Conservation (phyloP, 2,329 filamentous ascomycete species). For the Diaporthe longicolla region DNA sequence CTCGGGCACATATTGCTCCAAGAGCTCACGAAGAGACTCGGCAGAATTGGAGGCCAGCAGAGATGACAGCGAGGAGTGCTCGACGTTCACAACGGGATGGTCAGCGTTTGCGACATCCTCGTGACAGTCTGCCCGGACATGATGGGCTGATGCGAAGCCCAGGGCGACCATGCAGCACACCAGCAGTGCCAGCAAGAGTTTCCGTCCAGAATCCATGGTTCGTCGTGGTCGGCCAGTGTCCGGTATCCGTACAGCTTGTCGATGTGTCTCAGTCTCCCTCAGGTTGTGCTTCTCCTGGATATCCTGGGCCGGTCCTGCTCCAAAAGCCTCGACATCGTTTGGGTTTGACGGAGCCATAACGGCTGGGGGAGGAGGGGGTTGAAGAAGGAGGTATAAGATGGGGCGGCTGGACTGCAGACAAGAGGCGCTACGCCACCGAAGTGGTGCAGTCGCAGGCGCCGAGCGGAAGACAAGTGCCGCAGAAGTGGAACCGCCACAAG, state of each 20-base stretch:
- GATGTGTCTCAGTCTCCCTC: constrained; percentile 41
- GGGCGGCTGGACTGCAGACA: constrained; percentile 26
- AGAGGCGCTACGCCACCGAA: constrained; percentile 23
- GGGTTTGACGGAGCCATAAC: constrained; percentile 30
- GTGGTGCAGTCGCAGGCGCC: constrained; percentile 26
- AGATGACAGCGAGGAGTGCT: constrained; percentile 44
- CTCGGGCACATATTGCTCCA: constrained; percentile 73
- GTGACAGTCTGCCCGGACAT: constrained; percentile 28
- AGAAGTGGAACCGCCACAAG: constrained; percentile 38
- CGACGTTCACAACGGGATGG: constrained; percentile 16
- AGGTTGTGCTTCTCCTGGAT: constrained; percentile 43
- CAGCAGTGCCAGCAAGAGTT: constrained; percentile 44
- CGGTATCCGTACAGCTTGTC: constrained; percentile 36
- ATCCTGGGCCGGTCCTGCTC: constrained; percentile 34
- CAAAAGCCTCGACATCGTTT: constrained; percentile 41
- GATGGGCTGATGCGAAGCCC: constrained; percentile 45
- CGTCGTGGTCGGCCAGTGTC: constrained; percentile 34
- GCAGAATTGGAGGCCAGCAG: constrained; percentile 69
- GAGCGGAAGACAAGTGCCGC: constrained; percentile 38
- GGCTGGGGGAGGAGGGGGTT: constrained; percentile 15
- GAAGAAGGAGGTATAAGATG: constrained; percentile 18
- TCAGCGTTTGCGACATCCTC: constrained; percentile 26
- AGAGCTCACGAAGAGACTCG: constrained; percentile 74
- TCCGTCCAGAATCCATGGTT: constrained; percentile 45
- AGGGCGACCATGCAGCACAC: constrained; percentile 46